These are phyloP conservation scores for Russula abietina DNA, from an alignment of 768 basidiomycete species.

Conservation along the genomic window DNA sequence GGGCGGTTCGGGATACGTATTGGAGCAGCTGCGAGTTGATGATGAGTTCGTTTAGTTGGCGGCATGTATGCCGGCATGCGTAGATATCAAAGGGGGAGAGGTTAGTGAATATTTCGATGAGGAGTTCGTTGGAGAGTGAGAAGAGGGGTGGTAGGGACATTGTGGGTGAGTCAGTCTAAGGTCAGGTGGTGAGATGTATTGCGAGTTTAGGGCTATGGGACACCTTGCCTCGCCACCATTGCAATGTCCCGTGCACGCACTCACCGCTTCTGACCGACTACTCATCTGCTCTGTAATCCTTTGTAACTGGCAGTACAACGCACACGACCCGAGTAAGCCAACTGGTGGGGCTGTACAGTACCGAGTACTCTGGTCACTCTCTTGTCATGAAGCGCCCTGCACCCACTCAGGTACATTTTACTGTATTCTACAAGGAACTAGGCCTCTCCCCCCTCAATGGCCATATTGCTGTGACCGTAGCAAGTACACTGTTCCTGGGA, in stretches of 20 bases:
- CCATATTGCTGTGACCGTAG: no score
- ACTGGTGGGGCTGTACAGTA: background rate
- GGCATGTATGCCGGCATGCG: background rate
- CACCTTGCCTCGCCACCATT: background rate
- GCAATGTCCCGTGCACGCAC: background rate
- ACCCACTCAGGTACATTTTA: no score
- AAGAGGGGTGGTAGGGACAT: slow-evolving; percentile 10
- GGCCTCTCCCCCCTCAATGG: no score
- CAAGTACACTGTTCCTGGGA: no score
- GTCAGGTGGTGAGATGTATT: background rate
- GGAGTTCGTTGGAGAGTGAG: slow-evolving; percentile 13
- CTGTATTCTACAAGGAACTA: no score
- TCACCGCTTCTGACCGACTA: background rate
- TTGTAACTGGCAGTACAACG: background rate
- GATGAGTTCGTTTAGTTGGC: slow-evolving; percentile 2
- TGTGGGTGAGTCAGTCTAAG: background rate
- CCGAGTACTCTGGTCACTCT: no score
- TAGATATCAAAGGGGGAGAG: slow-evolving; percentile 2
- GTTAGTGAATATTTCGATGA: slow-evolving; percentile 7
- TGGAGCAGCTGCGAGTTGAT: background rate
- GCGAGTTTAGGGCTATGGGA: background rate
- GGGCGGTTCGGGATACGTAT: slow-evolving; percentile 10
- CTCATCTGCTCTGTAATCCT: background rate
- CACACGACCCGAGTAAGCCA: background rate
- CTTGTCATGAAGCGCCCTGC: no score